phyloP scores from a whole-genome alignment of 2,329 filamentous ascomycete species.

The Ceratocystis eucalypticola region DNA sequence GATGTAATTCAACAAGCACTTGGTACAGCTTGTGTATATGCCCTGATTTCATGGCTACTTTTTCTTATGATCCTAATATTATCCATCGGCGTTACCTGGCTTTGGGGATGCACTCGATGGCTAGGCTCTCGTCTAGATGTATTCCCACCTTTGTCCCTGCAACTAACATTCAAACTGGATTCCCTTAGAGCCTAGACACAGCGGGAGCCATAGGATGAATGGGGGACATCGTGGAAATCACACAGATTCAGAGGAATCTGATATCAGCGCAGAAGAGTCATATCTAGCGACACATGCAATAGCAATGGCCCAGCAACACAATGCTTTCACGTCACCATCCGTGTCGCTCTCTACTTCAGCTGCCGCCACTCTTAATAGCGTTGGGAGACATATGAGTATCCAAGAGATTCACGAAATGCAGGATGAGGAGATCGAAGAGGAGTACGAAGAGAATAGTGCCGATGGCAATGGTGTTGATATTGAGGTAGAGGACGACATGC shows the following conservation, averaged over 20 bases:
- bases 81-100: not conserved
- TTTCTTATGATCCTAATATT: not conserved
- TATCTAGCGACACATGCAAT: slow-evolving; percentile 13
- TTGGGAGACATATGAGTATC: slow-evolving; percentile 5
- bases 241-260: slow-evolving; percentile 9
- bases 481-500: slow-evolving; percentile 21
- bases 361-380: slow-evolving; percentile 3
- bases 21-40: not conserved
- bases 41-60: not conserved
- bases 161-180: not conserved
- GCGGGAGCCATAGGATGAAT: not conserved
- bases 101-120: not conserved
- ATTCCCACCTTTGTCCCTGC: not conserved
- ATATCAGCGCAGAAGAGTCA: slow-evolving; percentile 10
- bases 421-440: slow-evolving; percentile 22
- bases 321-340: slow-evolving; percentile 10
- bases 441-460: slow-evolving; percentile 21
- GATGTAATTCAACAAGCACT: not conserved
- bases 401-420: slow-evolving; percentile 19
- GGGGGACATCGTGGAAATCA: not conserved
- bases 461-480: slow-evolving; percentile 20
- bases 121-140: not conserved
- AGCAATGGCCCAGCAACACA: slow-evolving; percentile 10
- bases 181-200: not conserved
- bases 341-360: slow-evolving; percentile 1